Evolutionary conservation across 2,329 filamentous ascomycete species (phyloP), one percentile per base, ranked within the genome.

Genomic region (Cryphonectria japonica): DNA sequence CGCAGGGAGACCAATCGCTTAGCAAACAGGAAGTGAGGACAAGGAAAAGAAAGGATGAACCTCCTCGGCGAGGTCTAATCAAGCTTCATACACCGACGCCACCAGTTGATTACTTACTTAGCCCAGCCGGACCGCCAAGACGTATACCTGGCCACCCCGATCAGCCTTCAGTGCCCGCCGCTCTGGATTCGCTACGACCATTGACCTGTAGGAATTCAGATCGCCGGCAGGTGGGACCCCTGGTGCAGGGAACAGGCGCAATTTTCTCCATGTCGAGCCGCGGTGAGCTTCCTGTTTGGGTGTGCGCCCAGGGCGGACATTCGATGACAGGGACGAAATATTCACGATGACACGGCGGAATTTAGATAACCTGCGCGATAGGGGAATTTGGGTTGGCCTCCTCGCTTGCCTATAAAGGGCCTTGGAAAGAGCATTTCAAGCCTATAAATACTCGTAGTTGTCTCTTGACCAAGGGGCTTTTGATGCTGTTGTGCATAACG

Each of bases 201-300:
- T 29, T 50, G 59, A 63, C 67, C 67, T 68, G 41, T 68, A 62
- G 29, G 59, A 63, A 52, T 39, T 3, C 67, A 52, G 43, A 62
- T 68, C 59, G 14, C 29, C 67, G 67, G 57, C 67, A 68, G 57
- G 57, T 68, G 67, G 67, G 57, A 62, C 29, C 57, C 37, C 66
- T 41, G 32, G 16, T 22, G 37, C 22, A 61, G 67, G n/a, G 22
- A 14, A 19, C 29, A 50, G 59, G 54, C 41, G 62, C 50, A 34
- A 34, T 41, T n/a, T 61, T 54, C 46, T n/a, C 32, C 61, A 46
- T 41, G 54, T 59, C 54, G 29, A 34, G 26, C 54, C 54, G 8
- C 26, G 54, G 54, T 69, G 64, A 73, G 74, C 74, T 75, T 73
- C 74, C 73, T 72, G 60, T 71, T 74, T 66, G 71, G 73, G 70